These are phyloP conservation scores for Phytophthora multivora DNA, from an alignment of 352 stramenopile species.

Conservation along the genomic window DNA sequence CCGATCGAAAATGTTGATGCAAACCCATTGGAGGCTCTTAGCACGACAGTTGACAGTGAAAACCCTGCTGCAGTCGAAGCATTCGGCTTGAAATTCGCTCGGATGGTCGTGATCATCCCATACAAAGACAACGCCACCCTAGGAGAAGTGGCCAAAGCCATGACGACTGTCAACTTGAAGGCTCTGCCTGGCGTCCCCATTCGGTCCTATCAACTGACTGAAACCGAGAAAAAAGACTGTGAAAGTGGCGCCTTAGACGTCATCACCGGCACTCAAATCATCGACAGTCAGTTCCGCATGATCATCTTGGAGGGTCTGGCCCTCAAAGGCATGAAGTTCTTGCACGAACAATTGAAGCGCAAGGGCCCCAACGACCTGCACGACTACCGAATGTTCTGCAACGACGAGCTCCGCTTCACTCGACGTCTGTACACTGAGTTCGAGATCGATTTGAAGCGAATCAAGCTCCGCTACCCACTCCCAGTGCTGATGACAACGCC, in stretches of 20 bases:
- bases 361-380: constrained; percentile 35
- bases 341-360: constrained; percentile 51
- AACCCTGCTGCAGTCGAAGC: not conserved
- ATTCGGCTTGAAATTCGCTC: constrained; percentile 49
- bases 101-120: constrained; percentile 84
- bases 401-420: constrained; percentile 75
- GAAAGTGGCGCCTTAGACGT: constrained; percentile 75
- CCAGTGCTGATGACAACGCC: constrained; percentile 64
- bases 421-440: constrained; percentile 87
- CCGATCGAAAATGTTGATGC: constrained; percentile 22
- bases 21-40: not conserved
- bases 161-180: constrained; percentile 67
- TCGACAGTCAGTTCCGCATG: constrained; percentile 87
- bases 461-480: constrained; percentile 88
- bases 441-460: constrained; percentile 88
- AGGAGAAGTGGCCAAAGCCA: constrained; percentile 48
- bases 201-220: constrained; percentile 80
- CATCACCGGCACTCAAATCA: constrained; percentile 86
- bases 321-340: constrained; percentile 49
- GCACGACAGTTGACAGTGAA: not conserved
- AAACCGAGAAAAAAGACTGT: constrained; percentile 53
- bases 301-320: constrained; percentile 87
- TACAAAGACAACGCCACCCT: constrained; percentile 76
- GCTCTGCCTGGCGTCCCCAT: constrained; percentile 62
- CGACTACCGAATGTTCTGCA: constrained; percentile 70